Base-by-base conservation (phyloP, 768 basidiomycete genomes). In the Collybiopsis luxurians region DNA sequence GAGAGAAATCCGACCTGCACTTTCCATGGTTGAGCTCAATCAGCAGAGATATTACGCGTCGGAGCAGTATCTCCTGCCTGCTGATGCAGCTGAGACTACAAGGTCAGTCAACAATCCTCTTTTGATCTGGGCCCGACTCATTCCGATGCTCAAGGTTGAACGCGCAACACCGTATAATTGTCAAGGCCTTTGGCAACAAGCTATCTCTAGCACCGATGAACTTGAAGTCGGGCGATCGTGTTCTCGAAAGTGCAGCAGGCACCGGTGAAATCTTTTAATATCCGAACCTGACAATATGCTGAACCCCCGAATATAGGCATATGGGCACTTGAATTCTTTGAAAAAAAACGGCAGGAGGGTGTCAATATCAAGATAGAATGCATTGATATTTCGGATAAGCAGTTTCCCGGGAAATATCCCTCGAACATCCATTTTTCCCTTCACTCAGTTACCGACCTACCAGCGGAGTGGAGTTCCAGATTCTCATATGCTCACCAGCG, bases 31-130 rank as follows among this genome's bases (percentile, higher is more conserved):
- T 34, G 31, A 34, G 31, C 13, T 34, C 31, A 34, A n/a, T n/a
- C n/a, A n/a, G n/a, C 31, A 49, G 31, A 49, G 47, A n/a, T 49
- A 31, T n/a, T 49, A 49, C 19, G 47, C 47, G 15, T 49, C 47
- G 4, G 21, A 4, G 47, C 47, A 49, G 11, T 49, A 49, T 34
- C 47, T 34, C 7, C 21, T 49, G 4, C 47, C 47, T n/a, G 47
- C 47, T 9, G 47, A 49, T 21, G 12, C 21, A 19, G 30, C 30
- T 6, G 47, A 49, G 28, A 30, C 47, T 2, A 23, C n/a, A 28
- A 49, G 47, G 47, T 49, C 4, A 19, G 28, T 23, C 7, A 4
- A 26, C 12, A n/a, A 27, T 19, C 12, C 26, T 17, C 24, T 28
- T 17, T n/a, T 34, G 19, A 31, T 27, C 12, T 2, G 23, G 13